Percentiles rank a stretch among this genome's conserved stretches.
These are phyloP conservation scores for Scenedesmus sp. DNA, from an alignment of 163 green algal genomes.

Conservation along the genomic window DNA sequence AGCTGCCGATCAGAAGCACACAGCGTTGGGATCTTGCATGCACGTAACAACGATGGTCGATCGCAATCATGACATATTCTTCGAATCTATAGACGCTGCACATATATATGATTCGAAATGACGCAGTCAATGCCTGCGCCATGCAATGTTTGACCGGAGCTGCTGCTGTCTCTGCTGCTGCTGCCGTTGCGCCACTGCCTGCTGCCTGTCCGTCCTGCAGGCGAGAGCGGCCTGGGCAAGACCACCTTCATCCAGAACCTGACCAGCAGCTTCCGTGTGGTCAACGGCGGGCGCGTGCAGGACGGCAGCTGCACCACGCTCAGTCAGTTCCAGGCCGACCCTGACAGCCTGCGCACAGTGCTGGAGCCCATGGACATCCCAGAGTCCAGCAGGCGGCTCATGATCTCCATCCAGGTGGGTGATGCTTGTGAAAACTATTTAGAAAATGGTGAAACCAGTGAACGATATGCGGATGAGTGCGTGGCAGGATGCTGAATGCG, in stretches of 20 bases:
- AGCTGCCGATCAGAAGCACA: neutral
- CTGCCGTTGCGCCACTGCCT: neutral
- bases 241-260: slow-evolving; percentile 55
- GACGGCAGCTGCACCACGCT: slow-evolving; percentile 47
- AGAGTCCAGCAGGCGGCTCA: slow-evolving; percentile 42
- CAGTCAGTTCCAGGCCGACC: slow-evolving; percentile 37
- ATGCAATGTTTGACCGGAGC: neutral
- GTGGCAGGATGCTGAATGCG: neutral
- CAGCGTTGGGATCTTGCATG: neutral
- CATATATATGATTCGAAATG: neutral
- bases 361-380: slow-evolving; percentile 49
- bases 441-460: neutral
- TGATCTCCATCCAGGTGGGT: slow-evolving; percentile 48
- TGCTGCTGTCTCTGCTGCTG: neutral
- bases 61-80: neutral
- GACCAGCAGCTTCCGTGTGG: slow-evolving; percentile 33
- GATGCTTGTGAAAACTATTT: neutral
- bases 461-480: too few relatives aligned
- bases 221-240: slow-evolving; percentile 51
- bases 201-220: neutral
- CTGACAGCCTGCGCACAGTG: slow-evolving; percentile 36
- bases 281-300: neutral
- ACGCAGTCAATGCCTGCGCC: neutral
- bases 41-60: too few relatives aligned
- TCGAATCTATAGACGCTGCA: too few relatives aligned